A percentile compares a stretch with the other conserved stretches of the same genome.
Evolutionary conservation across 2,329 filamentous ascomycete genomes (phyloP).

Genomic region (Diaporthe amygdali): DNA sequence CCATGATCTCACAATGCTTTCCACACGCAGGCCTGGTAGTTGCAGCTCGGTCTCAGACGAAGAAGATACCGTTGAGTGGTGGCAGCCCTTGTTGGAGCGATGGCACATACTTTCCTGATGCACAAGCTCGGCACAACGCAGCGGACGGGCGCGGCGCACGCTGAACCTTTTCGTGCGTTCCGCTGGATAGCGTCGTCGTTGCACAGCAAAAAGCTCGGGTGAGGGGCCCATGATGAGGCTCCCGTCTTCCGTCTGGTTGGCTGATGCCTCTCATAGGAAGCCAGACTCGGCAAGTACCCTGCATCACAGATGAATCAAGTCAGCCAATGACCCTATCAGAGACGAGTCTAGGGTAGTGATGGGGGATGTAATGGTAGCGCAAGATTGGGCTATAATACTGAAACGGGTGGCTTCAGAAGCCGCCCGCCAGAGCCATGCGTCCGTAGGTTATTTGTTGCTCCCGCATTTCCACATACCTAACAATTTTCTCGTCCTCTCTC

Average conservation of each 20-base stretch:
- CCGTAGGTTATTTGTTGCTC: constrained; percentile 31
- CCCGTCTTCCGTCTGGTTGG: constrained; percentile 5
- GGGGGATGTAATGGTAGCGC: constrained; percentile 1
- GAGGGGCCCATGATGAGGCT: background rate
- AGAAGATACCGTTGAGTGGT: background rate
- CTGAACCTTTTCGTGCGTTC: background rate
- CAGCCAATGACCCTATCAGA: constrained; percentile 23
- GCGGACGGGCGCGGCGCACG: background rate
- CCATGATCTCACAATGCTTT: background rate
- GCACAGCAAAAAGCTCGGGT: constrained; percentile 18
- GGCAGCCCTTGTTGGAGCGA: background rate
- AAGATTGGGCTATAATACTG: constrained; percentile 15
- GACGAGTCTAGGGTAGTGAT: background rate
- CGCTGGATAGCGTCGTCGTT: constrained; percentile 1
- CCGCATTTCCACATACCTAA: constrained; percentile 72
- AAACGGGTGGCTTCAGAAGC: constrained; percentile 19
- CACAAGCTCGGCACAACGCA: background rate
- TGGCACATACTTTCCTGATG: background rate
- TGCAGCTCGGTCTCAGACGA: background rate
- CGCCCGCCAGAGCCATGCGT: constrained; percentile 22
- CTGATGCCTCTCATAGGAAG: constrained; percentile 52
- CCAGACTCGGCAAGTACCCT: constrained; percentile 67
- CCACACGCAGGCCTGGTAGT: background rate
- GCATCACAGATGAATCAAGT: constrained; percentile 31
- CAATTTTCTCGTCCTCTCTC: constrained; percentile 98